These are phyloP conservation scores for Ophiostoma sp. DNA, from an alignment of 2,329 filamentous ascomycete genomes.

Conservation along the genomic window DNA sequence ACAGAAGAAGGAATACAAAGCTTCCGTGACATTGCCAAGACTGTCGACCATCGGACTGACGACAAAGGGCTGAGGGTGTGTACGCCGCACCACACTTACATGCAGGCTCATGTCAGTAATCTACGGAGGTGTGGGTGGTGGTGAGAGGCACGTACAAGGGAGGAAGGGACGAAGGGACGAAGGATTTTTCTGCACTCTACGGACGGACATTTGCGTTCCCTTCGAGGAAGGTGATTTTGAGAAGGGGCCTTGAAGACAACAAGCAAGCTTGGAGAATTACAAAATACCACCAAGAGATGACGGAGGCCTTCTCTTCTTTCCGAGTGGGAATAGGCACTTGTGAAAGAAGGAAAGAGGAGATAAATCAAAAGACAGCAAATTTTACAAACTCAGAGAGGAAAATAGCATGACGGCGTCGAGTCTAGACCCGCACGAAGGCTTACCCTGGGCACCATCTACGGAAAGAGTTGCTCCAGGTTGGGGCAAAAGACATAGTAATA, in stretches of 20 bases:
- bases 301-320: neutral
- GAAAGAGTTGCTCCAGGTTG: neutral
- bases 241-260: neutral
- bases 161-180: neutral
- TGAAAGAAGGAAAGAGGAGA: neutral
- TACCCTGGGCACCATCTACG: neutral
- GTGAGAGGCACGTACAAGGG: neutral
- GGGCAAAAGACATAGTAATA: no score
- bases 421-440: neutral
- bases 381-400: neutral
- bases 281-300: neutral
- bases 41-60: slow-evolving; percentile 12
- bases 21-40: slow-evolving; percentile 20
- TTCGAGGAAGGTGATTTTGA: neutral
- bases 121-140: neutral
- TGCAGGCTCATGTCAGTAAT: slow-evolving; percentile 15
- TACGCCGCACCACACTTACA: neutral
- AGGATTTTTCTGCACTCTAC: neutral
- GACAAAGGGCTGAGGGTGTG: neutral
- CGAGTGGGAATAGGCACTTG: neutral
- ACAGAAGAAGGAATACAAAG: neutral
- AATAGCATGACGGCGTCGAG: neutral
- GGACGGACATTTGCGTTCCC: neutral
- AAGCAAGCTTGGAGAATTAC: neutral
- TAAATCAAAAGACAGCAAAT: no score